These are phyloP conservation scores for Colletotrichum liriopes DNA, from an alignment of 2,329 filamentous ascomycete species.

Conservation along the genomic window DNA sequence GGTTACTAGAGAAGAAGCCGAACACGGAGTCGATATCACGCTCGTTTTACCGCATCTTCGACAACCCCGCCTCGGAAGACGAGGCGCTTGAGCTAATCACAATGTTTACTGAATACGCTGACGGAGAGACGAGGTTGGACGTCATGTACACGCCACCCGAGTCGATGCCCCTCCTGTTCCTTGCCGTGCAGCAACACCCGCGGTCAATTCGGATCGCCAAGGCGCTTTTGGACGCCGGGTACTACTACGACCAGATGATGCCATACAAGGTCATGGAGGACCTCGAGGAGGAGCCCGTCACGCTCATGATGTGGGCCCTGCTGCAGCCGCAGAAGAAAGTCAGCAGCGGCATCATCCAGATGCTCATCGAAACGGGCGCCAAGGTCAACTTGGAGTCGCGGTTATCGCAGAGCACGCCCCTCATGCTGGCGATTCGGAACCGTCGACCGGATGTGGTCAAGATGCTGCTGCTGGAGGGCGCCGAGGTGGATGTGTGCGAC, in stretches of 20 bases:
- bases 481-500: conserved; percentile 73
- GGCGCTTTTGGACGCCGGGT: conserved; percentile 70
- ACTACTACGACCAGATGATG: conserved; percentile 71
- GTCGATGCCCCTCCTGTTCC: conserved; percentile 65
- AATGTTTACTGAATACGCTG: conserved; percentile 66
- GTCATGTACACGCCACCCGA: conserved; percentile 61
- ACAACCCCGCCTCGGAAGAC: conserved; percentile 65
- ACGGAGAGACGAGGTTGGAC: conserved; percentile 66
- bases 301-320: conserved; percentile 73
- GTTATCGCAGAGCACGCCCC: conserved; percentile 68
- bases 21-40: conserved; percentile 65
- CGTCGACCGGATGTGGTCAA: conserved; percentile 72
- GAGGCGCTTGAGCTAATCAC: conserved; percentile 65
- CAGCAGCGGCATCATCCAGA: conserved; percentile 70
- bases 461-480: conserved; percentile 69
- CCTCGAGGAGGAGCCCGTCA: conserved; percentile 68
- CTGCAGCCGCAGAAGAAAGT: conserved; percentile 75
- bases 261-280: conserved; percentile 61
- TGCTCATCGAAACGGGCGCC: conserved; percentile 69
- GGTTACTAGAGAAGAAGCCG: conserved; percentile 66
- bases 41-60: conserved; percentile 72
- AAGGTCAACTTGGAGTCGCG: conserved; percentile 71
- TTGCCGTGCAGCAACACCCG: conserved; percentile 69
- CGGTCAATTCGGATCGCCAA: conserved; percentile 67
- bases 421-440: conserved; percentile 72